Base-by-base conservation (phyloP, 495 filamentous ascomycete species). In the Penicillium cinerascens region DNA sequence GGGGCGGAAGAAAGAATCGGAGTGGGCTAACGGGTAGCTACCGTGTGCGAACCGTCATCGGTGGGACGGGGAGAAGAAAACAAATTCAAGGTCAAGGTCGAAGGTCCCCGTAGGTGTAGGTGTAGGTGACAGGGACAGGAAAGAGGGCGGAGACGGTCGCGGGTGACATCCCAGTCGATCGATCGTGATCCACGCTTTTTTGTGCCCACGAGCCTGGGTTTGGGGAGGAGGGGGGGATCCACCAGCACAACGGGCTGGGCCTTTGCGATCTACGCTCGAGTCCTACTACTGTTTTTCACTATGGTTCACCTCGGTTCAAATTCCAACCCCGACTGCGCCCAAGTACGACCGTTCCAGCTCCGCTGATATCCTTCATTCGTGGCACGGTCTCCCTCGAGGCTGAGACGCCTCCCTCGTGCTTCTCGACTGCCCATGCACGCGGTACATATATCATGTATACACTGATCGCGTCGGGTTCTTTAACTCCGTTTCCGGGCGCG, bases 1-100 rank as follows among this genome's bases (percentile, higher is more conserved):
- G 72, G 69, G 69, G 68, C 50, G 55, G 46, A 52, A 57, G 44
- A 54, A 51, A 50, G 25, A 37, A 25, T 41, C 23, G 25, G 22
- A 40, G 39, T 18, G 47, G 39, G 55, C 54, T 43, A 56, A 53
- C 47, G 54, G 49, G 54, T 51, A 51, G 49, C 38, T 56, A 56
- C 46, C 44, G 54, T 49, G 37, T 44, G 21, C 39, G 44, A 44
- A 33, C 25, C 39, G 48, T 61, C 54, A 64, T 61, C 51, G 49
- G 51, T 49, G 22, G 48, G 46, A 44, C n/a, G 37, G 9, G 6
- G 18, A 26, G 41, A 17, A 41, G 47, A 36, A 42, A 38, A 47
- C 23, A 20, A 44, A 44, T 15, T 9, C 40, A 35, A 21, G 13
- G 17, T 23, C 22, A 6, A 23, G 22, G n/a, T 7, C 33, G 25